Evolutionary conservation across 1,284 basidiomycete genomes (phyloP).

Genomic region (Rhizopogon parksii): DNA sequence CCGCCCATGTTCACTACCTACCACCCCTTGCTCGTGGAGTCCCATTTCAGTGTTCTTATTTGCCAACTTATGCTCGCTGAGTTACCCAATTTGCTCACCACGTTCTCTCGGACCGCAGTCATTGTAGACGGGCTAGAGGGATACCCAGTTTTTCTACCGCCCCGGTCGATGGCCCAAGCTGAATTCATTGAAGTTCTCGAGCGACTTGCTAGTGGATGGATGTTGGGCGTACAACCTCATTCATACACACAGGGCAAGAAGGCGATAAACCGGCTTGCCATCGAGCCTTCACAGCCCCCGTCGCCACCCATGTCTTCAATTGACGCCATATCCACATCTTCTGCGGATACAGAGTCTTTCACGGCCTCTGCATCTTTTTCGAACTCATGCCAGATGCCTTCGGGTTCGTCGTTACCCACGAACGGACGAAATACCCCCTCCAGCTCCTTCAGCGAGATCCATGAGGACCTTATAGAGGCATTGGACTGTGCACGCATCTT

Average conservation of each 20-base stretch:
- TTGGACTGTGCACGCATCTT: constrained; percentile 64
- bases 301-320: constrained; percentile 18
- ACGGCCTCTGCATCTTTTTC: constrained; percentile 17
- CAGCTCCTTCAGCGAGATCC: constrained; percentile 21
- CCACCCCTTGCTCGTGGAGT: constrained; percentile 77
- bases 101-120: constrained; percentile 55
- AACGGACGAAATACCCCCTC: constrained; percentile 14
- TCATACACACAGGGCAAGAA: constrained; percentile 32
- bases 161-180: constrained; percentile 77
- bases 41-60: constrained; percentile 70
- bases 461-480: constrained; percentile 35
- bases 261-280: constrained; percentile 37
- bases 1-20: constrained; percentile 71
- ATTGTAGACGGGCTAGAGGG: constrained; percentile 75
- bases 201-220: constrained; percentile 67
- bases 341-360: constrained; percentile 18
- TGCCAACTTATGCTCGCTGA: constrained; percentile 69
- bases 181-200: constrained; percentile 78
- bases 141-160: constrained; percentile 76
- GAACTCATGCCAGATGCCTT: constrained; percentile 16
- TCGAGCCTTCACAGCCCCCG: constrained; percentile 33
- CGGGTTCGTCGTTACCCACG: constrained; percentile 16
- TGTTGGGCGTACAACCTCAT: constrained; percentile 50
- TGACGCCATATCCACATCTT: constrained; percentile 21
- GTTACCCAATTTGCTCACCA: constrained; percentile 49